Evolutionary conservation across 2,329 filamentous ascomycete species (phyloP), one percentile per base, ranked within the genome.

Genomic region (Basipetospora sp.): DNA sequence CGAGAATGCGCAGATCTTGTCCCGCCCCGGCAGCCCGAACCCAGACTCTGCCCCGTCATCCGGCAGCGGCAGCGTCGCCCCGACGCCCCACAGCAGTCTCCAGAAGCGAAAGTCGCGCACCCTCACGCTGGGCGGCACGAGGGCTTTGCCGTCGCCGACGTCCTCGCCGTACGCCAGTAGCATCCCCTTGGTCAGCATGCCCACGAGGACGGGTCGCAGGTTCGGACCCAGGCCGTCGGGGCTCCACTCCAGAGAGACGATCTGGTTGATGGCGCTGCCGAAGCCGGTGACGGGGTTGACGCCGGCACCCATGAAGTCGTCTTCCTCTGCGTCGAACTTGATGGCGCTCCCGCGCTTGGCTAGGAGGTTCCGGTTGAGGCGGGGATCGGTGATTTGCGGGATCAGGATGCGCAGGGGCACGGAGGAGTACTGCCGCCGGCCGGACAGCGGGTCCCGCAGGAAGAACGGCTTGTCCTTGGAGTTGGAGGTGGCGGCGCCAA

Each of bases 171-270:
- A 64, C 13, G 69, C 54, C 13, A 64, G 55, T 17, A 76, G 46
- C 34, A 57, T 56, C 1, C 71, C 71, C 1, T 59, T 61, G 8
- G 65, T 66, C 1, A 64, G 64, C 43, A 74, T 50, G 4, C 66
- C 64, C 11, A 56, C 61, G 25, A 76, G 53, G 4, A 73, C 60
- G 1, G 70, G 62, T 1, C 71, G 59, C 6, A 60, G 50, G 46
- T 73, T 71, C 29, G 62, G 60, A 2, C 71, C 71, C n/a, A 76
- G 51, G 2, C 67, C 68, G n/a, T 53, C 54, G 0, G 71, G 70
- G n/a, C 70, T 74, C 71, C 71, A 76, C 34, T 61, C 65, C 15
- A 74, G 44, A 8, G 58, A 53, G 11, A 73, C 60, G 13, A 69
- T 61, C 45, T 75, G 70, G 43, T 69, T 72, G 46, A 75, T 57